phyloP scores from a whole-genome alignment of 2,329 filamentous ascomycete genomes.

The Clonostachys chloroleuca region DNA sequence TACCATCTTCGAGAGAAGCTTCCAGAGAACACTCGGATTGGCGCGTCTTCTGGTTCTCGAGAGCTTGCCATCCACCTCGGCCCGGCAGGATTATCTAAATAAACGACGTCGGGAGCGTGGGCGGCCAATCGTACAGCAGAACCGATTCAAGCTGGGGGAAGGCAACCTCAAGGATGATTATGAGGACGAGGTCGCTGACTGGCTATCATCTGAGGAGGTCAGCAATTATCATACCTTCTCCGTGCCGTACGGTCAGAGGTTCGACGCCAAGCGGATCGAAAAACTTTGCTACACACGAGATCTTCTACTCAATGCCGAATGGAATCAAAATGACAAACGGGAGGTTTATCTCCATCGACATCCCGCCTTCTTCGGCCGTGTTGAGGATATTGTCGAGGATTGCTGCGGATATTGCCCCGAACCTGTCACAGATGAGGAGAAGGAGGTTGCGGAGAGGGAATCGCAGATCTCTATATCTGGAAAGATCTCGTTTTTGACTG shows the following conservation, averaged over 20 bases:
- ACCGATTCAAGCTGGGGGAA: too few relatives aligned
- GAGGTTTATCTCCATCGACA: slow-evolving; percentile 76
- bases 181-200: too few relatives aligned
- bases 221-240: slow-evolving; percentile 78
- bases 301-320: slow-evolving; percentile 78
- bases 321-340: slow-evolving; percentile 75
- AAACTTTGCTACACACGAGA: slow-evolving; percentile 80
- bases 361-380: slow-evolving; percentile 77
- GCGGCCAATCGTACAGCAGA: too few relatives aligned
- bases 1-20: too few relatives aligned
- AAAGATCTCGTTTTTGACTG: slow-evolving; percentile 67
- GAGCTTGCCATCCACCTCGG: too few relatives aligned
- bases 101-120: too few relatives aligned
- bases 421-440: slow-evolving; percentile 66
- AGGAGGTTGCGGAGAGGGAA: slow-evolving; percentile 67
- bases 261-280: slow-evolving; percentile 69
- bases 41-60: too few relatives aligned
- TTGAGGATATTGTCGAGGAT: slow-evolving; percentile 70
- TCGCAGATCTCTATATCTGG: slow-evolving; percentile 73
- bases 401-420: slow-evolving; percentile 78
- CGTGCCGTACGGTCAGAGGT: slow-evolving; percentile 60
- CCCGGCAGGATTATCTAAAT: too few relatives aligned
- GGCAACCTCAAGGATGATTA: too few relatives aligned
- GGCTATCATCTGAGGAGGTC: slow-evolving; percentile 41
- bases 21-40: too few relatives aligned